Conservation (phyloP, 169 alveolate genomes). For the Eimeria sp. region DNA sequence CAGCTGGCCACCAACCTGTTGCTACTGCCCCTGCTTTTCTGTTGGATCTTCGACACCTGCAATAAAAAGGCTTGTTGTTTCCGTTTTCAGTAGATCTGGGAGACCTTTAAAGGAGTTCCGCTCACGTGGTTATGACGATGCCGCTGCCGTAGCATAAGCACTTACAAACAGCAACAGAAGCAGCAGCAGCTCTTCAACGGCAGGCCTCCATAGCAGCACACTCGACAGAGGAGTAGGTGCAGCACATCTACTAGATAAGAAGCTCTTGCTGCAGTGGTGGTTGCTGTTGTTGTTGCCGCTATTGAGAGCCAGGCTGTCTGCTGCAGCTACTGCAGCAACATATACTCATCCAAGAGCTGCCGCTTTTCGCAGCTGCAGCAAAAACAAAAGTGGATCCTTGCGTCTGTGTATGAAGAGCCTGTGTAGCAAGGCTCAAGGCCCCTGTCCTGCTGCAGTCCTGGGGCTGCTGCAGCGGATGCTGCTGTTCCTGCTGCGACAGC, state of each 20-base stretch:
- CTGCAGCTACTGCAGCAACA: slow-evolving; percentile 23
- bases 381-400: not conserved
- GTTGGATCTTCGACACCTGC: not conserved
- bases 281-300: slow-evolving; percentile 3
- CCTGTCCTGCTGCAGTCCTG: slow-evolving; percentile 26
- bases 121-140: not conserved
- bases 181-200: not conserved
- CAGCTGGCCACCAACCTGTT: not conserved
- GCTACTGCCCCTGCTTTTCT: slow-evolving; percentile 21
- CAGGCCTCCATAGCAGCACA: not conserved
- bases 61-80: not conserved
- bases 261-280: slow-evolving; percentile 15
- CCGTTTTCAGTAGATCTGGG: not conserved
- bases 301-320: not conserved
- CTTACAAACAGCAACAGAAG: not conserved
- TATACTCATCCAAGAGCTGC: not conserved
- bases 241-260: not conserved
- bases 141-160: not conserved
- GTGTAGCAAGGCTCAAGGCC: not conserved
- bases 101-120: not conserved
- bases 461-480: slow-evolving; percentile 31
- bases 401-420: not conserved
- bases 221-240: not conserved
- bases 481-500: slow-evolving; percentile 6
- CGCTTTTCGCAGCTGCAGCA: not conserved